Base-by-base conservation (phyloP, 352 stramenopile genomes). In the Salisapilia sapeloensis region DNA sequence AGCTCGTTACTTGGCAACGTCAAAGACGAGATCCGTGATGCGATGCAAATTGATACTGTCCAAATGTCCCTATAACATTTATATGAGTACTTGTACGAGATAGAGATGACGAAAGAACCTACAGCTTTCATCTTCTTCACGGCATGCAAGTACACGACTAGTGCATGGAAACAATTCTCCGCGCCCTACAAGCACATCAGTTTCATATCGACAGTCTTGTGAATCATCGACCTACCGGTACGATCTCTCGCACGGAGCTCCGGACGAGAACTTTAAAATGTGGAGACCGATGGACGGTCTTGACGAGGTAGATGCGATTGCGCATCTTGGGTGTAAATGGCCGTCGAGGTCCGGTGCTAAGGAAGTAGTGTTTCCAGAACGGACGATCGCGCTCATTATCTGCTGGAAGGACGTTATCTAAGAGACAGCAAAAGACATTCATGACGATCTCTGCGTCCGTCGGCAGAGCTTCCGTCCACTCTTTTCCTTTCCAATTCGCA, bases 351-450 rank as follows among this genome's bases (percentile, higher is more conserved):
- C 62, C 54, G 30, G 82, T 80, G 39, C 48, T 56, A 25, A 83
- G 55, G 37, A 81, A 90, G 42, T 84, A 85, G 6, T 67, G 75
- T 30, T 79, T 79, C 56, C 62, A 77, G 48, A 90, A 90, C 33
- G 74, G 70, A 2, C 74, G 67, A 37, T 85, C 70, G 21, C 60
- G 67, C 40, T 79, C 70, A 34, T 65, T 76, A 31, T 82, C 65
- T 1, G 69, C 63, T 2, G 70, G 70, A 11, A 90, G 46, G 54
- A 82, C 67, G 43, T 90, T 85, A 55, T 90, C 74, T 57, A 90
- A 66, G 56, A 90, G 69, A 40, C 70, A 85, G 46, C 70, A 86
- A 25, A 90, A 85, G 14, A 78, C 66, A 44, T 90, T 90, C 70
- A 90, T 85, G 13, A 90, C 33, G 39, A 90, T 82, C 42, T 90